A percentile compares a stretch with the other conserved stretches of the same genome.
phyloP scores from a whole-genome alignment of 176 grass and related monocot genomes.

The Saccharum officinarum region DNA sequence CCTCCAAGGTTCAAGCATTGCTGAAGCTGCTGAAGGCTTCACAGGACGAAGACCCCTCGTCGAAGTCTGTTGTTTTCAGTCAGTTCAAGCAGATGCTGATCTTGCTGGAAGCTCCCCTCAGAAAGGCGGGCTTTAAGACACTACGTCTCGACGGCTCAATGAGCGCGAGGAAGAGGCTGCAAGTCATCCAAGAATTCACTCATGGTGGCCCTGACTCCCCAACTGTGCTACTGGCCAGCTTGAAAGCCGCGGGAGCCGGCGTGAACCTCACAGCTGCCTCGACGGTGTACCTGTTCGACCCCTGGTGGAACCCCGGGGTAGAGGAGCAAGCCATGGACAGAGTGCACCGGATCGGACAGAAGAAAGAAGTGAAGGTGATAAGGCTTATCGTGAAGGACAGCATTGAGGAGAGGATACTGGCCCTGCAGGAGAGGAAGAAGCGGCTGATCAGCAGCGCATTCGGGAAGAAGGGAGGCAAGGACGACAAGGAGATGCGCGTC shows the following conservation, averaged over 20 bases:
- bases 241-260: constrained; percentile 74
- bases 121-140: constrained; percentile 61
- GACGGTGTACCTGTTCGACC: constrained; percentile 85
- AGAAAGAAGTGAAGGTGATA: constrained; percentile 68
- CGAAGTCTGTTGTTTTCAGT: constrained; percentile 87
- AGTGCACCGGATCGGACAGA: constrained; percentile 91
- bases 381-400: constrained; percentile 71
- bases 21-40: constrained; percentile 62
- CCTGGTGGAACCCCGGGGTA: constrained; percentile 92
- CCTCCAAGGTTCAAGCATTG: constrained; percentile 81
- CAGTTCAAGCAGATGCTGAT: constrained; percentile 93
- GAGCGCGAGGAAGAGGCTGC: constrained; percentile 59
- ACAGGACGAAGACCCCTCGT: constrained; percentile 48
- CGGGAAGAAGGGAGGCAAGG: constrained; percentile 53
- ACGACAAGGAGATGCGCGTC: constrained; percentile 62
- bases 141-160: constrained; percentile 78
- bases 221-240: constrained; percentile 73
- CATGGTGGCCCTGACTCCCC: constrained; percentile 46
- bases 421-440: constrained; percentile 83
- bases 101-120: constrained; percentile 75
- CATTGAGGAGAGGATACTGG: constrained; percentile 86
- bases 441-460: constrained; percentile 61
- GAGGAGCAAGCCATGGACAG: constrained; percentile 98
- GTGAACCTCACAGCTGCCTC: constrained; percentile 87
- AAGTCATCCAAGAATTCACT: constrained; percentile 66